Evolutionary conservation across 106 monocot genomes (phyloP).

Genomic region (Dactylorhiza incarnata): DNA sequence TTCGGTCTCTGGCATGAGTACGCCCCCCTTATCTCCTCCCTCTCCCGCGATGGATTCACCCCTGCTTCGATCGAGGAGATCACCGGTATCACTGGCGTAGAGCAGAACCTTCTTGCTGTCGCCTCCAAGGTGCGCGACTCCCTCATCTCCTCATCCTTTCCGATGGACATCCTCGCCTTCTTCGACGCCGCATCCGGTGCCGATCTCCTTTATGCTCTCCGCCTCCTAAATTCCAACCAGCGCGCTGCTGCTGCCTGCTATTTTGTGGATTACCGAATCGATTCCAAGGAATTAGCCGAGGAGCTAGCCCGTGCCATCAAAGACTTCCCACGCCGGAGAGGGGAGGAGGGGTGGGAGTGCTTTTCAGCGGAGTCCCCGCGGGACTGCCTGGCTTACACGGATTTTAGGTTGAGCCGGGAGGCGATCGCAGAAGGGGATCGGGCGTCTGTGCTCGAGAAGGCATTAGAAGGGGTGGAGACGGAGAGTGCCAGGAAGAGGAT

Average conservation of each 20-base stretch:
- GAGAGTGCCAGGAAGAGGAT: constrained; percentile 45
- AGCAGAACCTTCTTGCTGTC: constrained; percentile 78
- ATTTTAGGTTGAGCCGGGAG: constrained; percentile 62
- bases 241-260: constrained; percentile 39
- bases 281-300: constrained; percentile 33
- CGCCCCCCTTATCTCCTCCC: constrained; percentile 68
- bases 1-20: constrained; percentile 93
- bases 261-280: constrained; percentile 28
- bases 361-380: constrained; percentile 51
- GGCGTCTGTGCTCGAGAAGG: constrained; percentile 39
- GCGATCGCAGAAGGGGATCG: constrained; percentile 23
- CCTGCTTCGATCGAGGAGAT: constrained; percentile 78
- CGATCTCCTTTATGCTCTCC: constrained; percentile 85
- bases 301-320: constrained; percentile 70
- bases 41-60: constrained; percentile 67
- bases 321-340: constrained; percentile 62
- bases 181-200: constrained; percentile 59
- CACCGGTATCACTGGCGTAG: constrained; percentile 78
- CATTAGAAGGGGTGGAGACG: constrained; percentile 59
- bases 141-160: constrained; percentile 35
- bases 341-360: constrained; percentile 56
- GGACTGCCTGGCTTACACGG: constrained; percentile 76
- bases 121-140: constrained; percentile 77
- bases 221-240: constrained; percentile 57
- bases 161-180: constrained; percentile 38